Base-by-base conservation (phyloP, 495 filamentous ascomycete genomes). In the Trichoderma asperelloides region DNA sequence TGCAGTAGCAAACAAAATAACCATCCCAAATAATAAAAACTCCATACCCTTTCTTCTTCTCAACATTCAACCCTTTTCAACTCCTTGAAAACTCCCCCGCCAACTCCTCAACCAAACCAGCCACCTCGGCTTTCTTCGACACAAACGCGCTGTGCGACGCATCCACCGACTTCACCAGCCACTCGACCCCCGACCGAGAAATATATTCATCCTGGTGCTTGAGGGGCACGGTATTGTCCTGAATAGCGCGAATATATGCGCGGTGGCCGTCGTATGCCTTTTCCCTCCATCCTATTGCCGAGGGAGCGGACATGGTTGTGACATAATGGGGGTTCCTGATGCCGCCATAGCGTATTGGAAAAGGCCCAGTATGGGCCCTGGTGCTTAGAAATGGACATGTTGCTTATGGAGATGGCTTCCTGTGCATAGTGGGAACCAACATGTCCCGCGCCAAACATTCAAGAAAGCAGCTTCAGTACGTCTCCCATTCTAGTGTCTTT, bases 401-500 rank as follows among this genome's bases (percentile, higher is more conserved):
- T 33, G 30, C 30, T 2, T 33, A 2, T 33, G 30, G 30, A 33
- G 30, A 33, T 33, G 6, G 30, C 30, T 51, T n/a, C 21, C n/a
- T 9, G 18, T 51, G 21, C 3, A 51, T 2, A 8, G n/a, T 23
- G 21, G 21, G 21, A 8, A 23, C 21, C 18, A 23, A n/a, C 18
- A 3, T 1, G 47, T 8, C 2, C 47, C 47, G 8, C 47, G 15
- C 47, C 11, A 30, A 28, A 9, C n/a, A 60, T 13, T 30, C 55
- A 78, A 63, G 73, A 63, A 66, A 82, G 75, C 33, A 82, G 63
- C 69, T 77, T 76, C 43, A 76, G 13, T 47, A 82, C 71, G 65
- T 82, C 79, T 27, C 71, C 76, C 70, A 79, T 75, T 39, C 76
- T 51, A 25, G 75, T 79, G 68, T 78, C 78, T 68, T 73, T 78